Base-by-base conservation (phyloP, 1,284 basidiomycete genomes). In the Malassezia furfur region DNA sequence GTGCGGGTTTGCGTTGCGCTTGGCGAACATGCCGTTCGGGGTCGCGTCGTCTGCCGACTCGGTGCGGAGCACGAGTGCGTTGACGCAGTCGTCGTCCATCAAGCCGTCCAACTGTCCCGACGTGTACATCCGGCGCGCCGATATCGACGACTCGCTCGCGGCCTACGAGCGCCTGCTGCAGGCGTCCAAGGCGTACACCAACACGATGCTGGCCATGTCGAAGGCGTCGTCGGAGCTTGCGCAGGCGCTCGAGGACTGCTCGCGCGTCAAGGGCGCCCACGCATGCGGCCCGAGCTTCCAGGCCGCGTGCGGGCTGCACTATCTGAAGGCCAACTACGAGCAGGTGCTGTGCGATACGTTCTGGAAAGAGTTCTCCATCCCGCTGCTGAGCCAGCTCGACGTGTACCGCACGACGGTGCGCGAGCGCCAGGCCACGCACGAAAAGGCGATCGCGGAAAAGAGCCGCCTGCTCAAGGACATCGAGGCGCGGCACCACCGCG, bases 261-360 rank as follows among this genome's bases (percentile, higher is more conserved):
- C 67, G 10, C 56, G 65, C 5, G 54, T 72, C 46, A 74, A 74
- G 50, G 72, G 72, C 12, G 69, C 69, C 0, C 68, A 73, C 48
- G 58, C 63, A 5, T 61, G 55, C 6, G 69, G 67, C 12, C 54
- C 65, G 1, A 59, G 54, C 9, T 52, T 74, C 38, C 70, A 73
- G 39, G 72, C 71, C 3, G 64, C 68, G 17, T 54, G 59, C 34
- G 91, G 91, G 2, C 78, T 94, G 48, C 89, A 94, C 75, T 88
- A 90, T 75, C 81, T 96, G 62, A 85, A 93, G 68, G 85, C 86
- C 52, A 93, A 93, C 75, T 88, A 93, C 67, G 89, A 87, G 80
- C 88, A 90, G 74, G 82, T 94, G 51, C 78, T 94, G 68, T 88
- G 87, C 31, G 88, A 90, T 68, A 83, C 85, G 4, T 80, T 93